Evolutionary conservation across 768 basidiomycete species (phyloP).

Genomic region (Trametes meyenii): DNA sequence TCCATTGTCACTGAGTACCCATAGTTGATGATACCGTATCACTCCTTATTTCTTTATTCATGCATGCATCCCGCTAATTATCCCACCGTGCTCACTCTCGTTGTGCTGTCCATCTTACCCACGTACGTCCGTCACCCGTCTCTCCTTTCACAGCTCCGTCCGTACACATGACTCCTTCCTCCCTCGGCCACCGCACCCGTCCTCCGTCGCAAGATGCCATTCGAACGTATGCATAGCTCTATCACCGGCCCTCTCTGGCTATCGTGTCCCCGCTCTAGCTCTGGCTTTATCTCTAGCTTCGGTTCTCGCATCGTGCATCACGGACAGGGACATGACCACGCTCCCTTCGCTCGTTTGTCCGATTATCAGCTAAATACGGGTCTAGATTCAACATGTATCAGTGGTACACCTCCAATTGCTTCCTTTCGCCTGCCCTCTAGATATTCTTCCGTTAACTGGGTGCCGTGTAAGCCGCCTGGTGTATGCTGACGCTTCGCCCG

Average conservation of each 20-base stretch:
- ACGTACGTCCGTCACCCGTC: constrained; percentile 2
- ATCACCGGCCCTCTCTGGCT: neutral
- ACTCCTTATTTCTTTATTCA: constrained; percentile 33
- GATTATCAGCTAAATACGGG: constrained; percentile 31
- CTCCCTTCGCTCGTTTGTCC: constrained; percentile 25
- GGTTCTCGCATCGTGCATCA: constrained; percentile 1
- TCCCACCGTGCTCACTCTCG: constrained; percentile 24
- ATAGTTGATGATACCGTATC: constrained; percentile 37
- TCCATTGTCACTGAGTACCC: constrained; percentile 34
- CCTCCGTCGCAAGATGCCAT: constrained; percentile 11
- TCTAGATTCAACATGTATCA: constrained; percentile 38
- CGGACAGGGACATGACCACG: constrained; percentile 22
- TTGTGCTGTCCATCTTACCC: constrained; percentile 30
- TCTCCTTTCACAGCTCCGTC: constrained; percentile 17
- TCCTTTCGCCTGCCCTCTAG: constrained; percentile 5
- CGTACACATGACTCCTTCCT: neutral
- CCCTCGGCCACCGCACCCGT: neutral
- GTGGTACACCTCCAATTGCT: constrained; percentile 27
- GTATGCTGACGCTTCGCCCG: constrained; percentile 93
- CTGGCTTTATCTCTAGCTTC: constrained; percentile 9
- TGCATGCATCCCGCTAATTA: constrained; percentile 28
- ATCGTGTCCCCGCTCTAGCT: neutral
- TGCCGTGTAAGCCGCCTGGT: constrained; percentile 80
- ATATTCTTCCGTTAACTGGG: constrained; percentile 19
- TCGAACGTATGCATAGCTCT: neutral